A percentile compares a stretch with the other conserved stretches of the same genome.
phyloP scores from a whole-genome alignment of 306 rosid genomes.

The Lotus japonicus region DNA sequence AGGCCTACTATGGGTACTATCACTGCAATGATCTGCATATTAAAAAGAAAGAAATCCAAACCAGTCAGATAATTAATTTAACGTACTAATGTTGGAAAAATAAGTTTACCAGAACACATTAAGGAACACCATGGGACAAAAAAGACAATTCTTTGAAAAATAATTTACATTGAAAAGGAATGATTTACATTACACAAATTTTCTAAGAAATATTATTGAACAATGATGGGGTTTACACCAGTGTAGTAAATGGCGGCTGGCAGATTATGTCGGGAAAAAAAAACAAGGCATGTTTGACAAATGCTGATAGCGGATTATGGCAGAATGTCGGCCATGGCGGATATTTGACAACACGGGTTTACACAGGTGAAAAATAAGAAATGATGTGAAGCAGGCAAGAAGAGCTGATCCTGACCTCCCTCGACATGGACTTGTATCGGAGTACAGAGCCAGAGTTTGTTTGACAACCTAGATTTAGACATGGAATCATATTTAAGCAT shows the following conservation, averaged over 20 bases:
- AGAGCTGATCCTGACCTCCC: not conserved
- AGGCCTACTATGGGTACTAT: slow-evolving; percentile 77
- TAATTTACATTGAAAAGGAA: not conserved
- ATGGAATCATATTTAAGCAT: not conserved
- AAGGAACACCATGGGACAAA: not conserved
- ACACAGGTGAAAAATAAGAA: not conserved
- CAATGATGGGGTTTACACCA: not conserved
- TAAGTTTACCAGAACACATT: not conserved
- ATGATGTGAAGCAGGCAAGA: not conserved
- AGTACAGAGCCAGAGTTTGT: not conserved
- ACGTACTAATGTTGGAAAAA: not conserved
- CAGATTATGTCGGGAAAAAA: too few species aligned
- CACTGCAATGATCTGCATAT: slow-evolving; percentile 69
- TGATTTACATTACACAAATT: not conserved
- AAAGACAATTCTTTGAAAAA: not conserved
- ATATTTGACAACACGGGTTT: not conserved
- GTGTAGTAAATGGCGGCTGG: too few species aligned
- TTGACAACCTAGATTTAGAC: not conserved
- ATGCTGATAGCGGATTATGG: too few species aligned
- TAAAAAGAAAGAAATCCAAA: slow-evolving; percentile 10
- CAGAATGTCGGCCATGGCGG: too few species aligned
- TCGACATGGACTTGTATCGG: not conserved
- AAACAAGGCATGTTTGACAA: too few species aligned
- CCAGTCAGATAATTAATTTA: slow-evolving; percentile 11
- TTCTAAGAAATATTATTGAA: not conserved